Base-by-base conservation (phyloP, 108 stramenopile species). In the Seminavis robusta region DNA sequence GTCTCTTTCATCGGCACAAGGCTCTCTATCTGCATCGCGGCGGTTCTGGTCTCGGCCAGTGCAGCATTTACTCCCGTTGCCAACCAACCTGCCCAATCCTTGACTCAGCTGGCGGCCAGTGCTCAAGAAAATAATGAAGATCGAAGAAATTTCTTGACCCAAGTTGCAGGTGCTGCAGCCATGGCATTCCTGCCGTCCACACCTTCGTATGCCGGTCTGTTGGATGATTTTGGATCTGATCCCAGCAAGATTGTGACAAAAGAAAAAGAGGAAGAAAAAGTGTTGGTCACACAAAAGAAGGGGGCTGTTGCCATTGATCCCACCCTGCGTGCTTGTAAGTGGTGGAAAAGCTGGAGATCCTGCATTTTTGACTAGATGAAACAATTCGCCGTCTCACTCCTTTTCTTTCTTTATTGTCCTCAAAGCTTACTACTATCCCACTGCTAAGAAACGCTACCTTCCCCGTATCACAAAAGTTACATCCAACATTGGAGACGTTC, bases 401-500 rank as follows among this genome's bases (percentile, higher is more conserved):
- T 16, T 10, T 10, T 38, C 36, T 11, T 37, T 37, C 13, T 13
- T 2, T 27, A n/a, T n/a, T n/a, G n/a, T n/a, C n/a, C n/a, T n/a
- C n/a, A n/a, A n/a, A n/a, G n/a, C 62, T 59, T 82, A 86, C 64
- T 86, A 86, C 47, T 86, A 86, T 47, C 85, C 80, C 19, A 82
- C 85, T 15, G 73, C 64, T 37, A 78, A 76, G 59, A 86, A 87
- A 47, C 71, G 92, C 42, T 94, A 94, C 56, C 47, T 94, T 5
- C 92, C 92, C 1, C 76, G 92, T 25, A 94, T 94, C 33, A 83
- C 88, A 57, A 84, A 83, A 42, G 76, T 74, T 62, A 75, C 57
- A 47, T 82, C 87, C 57, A 80, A 77, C 33, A 88, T 94, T 33
- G 75, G 82, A 1, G 61, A 47, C n/a, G 80, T 65, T 11, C 77